Percentiles rank a stretch among this genome's conserved stretches.
These are phyloP conservation scores for Yamadazyma triangularis DNA, from an alignment of 1,139 yeast genomes.

Conservation along the genomic window DNA sequence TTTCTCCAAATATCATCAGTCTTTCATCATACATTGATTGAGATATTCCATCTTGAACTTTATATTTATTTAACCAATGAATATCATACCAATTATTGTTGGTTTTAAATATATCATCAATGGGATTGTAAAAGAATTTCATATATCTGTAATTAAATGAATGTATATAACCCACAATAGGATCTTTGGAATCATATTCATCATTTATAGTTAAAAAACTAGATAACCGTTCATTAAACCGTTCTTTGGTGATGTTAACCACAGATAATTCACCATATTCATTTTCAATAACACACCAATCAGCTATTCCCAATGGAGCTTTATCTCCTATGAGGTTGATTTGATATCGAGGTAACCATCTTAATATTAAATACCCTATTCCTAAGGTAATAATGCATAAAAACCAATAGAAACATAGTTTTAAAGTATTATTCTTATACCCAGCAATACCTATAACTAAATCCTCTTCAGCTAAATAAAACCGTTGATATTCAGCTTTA, in stretches of 20 bases:
- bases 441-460: conserved; percentile 93
- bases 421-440: conserved; percentile 51
- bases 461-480: conserved; percentile 93
- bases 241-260: conserved; percentile 48
- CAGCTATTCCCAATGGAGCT: conserved; percentile 73
- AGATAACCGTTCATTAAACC: conserved; percentile 70
- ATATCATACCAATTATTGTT: conserved; percentile 83
- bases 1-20: conserved; percentile 67
- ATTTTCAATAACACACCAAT: conserved; percentile 92
- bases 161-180: conserved; percentile 65
- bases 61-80: conserved; percentile 61
- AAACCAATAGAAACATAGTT: conserved; percentile 45
- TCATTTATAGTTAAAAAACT: conserved; percentile 47
- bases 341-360: conserved; percentile 84
- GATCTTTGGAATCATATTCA: conserved; percentile 38
- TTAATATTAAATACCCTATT: conserved; percentile 59
- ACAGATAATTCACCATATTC: conserved; percentile 84
- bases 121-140: conserved; percentile 76
- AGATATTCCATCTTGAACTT: conserved; percentile 66
- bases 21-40: conserved; percentile 68
- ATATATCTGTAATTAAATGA: conserved; percentile 79
- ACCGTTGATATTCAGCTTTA: conserved; percentile 59
- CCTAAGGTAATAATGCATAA: conserved; percentile 65
- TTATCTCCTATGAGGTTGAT: conserved; percentile 63
- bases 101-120: conserved; percentile 79